Base-by-base conservation (phyloP, 441 rosid species). In the Brassica balearica region DNA sequence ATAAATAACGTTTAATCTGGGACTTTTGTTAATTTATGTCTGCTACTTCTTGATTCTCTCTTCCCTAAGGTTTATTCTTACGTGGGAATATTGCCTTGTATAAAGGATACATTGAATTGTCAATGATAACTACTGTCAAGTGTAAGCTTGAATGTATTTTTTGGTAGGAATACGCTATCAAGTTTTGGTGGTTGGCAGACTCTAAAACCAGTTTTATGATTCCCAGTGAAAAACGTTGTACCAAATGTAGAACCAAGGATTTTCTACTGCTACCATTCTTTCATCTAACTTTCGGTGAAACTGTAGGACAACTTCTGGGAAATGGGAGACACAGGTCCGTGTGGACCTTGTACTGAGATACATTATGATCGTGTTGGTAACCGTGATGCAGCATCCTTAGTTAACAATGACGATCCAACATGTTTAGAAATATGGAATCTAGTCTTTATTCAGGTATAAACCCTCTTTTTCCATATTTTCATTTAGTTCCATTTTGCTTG, bases 261-360 rank as follows among this genome's bases (percentile, higher is more conserved):
- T 15, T 34, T 78, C n/a, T 43, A 41, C 8, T 73, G 65, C 53
- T 25, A 65, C 12, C 48, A 0, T 58, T 43, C 17, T 80, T 69
- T 62, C 27, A 68, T 48, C 23, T 83, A 69, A 72, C 25, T 56
- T 62, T 77, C 72, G 3, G 48, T 77, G 17, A 34, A 64, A 74
- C 34, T 56, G 62, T 78, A 93, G 99, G 99, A 96, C 84, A 96
- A 96, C 82, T 96, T 96, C 78, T 96, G 98, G 98, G 99, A 96
- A 89, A 94, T 96, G 98, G 99, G 99, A 19, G 99, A 96, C 83
- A 91, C 97, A 27, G 99, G 99, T 83, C 99, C 98, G 7, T 94
- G 99, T 73, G 99, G 99, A 56, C 99, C 99, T 81, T 96, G 99
- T 79, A 96, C 97, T 4, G 98, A 96, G 81, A 96, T 96, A 67